Evolutionary conservation across 805 yeast species (phyloP).

Genomic region (Teunomyces funiuensis): DNA sequence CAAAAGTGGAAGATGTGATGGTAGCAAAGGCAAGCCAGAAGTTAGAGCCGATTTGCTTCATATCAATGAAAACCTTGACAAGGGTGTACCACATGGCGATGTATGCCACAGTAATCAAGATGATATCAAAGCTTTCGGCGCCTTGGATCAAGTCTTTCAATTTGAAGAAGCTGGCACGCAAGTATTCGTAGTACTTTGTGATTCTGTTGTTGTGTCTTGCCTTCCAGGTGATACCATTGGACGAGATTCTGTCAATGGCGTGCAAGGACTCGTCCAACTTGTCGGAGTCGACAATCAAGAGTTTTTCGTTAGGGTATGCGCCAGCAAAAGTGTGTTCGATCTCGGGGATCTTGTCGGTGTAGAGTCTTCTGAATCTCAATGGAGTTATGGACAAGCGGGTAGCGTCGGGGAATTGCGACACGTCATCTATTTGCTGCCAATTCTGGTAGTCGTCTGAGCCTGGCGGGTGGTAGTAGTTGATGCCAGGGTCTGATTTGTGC

Average conservation of each 20-base stretch:
- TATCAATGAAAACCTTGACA: conserved; percentile 67
- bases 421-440: conserved; percentile 53
- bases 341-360: conserved; percentile 40
- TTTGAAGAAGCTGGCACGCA: conserved; percentile 39
- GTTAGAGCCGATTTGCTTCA: conserved; percentile 77
- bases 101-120: conserved; percentile 77
- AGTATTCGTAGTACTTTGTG: conserved; percentile 55
- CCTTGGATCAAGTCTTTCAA: conserved; percentile 52
- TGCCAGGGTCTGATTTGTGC: conserved; percentile 27
- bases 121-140: conserved; percentile 85
- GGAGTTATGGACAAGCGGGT: conserved; percentile 54
- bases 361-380: conserved; percentile 52
- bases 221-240: conserved; percentile 58
- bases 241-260: conserved; percentile 23
- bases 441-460: conserved; percentile 31
- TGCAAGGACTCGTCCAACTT: conserved; percentile 23
- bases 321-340: conserved; percentile 40
- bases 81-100: conserved; percentile 86
- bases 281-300: conserved; percentile 37
- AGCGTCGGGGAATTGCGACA: conserved; percentile 39
- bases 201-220: conserved; percentile 56
- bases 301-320: conserved; percentile 42
- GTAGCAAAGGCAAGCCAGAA: conserved; percentile 86
- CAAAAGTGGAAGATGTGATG: conserved; percentile 74
- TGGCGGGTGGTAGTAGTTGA: conserved; percentile 37